These are phyloP conservation scores for Apiospora phragmitis DNA, from an alignment of 2,329 filamentous ascomycete genomes.

Conservation along the genomic window DNA sequence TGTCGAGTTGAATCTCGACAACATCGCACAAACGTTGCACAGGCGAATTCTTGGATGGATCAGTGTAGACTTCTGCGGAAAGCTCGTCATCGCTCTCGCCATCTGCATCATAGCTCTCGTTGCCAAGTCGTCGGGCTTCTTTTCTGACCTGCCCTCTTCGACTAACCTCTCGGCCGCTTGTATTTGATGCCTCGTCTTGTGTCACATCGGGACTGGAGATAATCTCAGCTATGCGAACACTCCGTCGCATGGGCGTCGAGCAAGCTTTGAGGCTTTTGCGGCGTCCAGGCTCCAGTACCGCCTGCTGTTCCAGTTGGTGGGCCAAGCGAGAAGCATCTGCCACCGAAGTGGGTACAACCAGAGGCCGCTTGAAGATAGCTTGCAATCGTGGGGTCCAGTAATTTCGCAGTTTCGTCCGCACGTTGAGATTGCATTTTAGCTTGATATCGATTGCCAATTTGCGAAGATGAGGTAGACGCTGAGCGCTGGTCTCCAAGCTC, in stretches of 20 bases:
- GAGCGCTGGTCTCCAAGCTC: slow-evolving; percentile 73
- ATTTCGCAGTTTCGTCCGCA: slow-evolving; percentile 76
- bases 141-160: slow-evolving; percentile 20
- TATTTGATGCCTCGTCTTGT: slow-evolving; percentile 16
- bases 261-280: slow-evolving; percentile 16
- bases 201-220: slow-evolving; percentile 15
- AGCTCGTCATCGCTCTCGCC: slow-evolving; percentile 37
- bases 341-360: slow-evolving; percentile 19
- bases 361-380: slow-evolving; percentile 54
- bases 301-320: slow-evolving; percentile 7
- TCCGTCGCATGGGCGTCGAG: slow-evolving; percentile 25
- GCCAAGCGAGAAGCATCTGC: slow-evolving; percentile 8
- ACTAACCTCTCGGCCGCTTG: slow-evolving; percentile 15
- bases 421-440: slow-evolving; percentile 78
- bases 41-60: not conserved
- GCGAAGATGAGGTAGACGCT: slow-evolving; percentile 65
- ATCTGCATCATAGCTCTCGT: slow-evolving; percentile 17
- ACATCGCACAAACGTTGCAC: slow-evolving; percentile 6
- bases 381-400: slow-evolving; percentile 74
- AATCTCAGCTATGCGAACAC: slow-evolving; percentile 27
- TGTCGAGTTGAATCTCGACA: slow-evolving; percentile 7
- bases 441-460: slow-evolving; percentile 74
- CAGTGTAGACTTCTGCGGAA: slow-evolving; percentile 12
- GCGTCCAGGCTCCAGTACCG: not conserved
- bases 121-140: slow-evolving; percentile 21